Base-by-base conservation (phyloP, 192 early-diverging fungal genomes). In the Entophlyctis helioformis region DNA sequence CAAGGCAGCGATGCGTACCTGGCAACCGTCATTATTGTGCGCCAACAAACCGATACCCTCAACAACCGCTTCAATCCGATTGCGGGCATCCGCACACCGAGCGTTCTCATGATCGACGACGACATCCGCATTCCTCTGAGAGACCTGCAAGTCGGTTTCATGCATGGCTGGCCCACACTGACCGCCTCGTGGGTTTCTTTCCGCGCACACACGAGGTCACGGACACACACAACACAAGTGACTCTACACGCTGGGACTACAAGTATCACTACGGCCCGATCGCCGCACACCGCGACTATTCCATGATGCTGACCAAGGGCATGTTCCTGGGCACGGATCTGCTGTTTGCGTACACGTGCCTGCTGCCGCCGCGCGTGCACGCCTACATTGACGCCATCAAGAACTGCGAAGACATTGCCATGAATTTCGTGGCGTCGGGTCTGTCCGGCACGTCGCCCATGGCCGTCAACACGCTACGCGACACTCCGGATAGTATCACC, bases 21-120 rank as follows among this genome's bases (percentile, higher is more conserved):
- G n/a, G n/a, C 42, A 8, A 6, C 42, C 22, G 18, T 44, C 18
- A 20, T 26, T 4, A 13, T 44, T 20, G 24, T 44, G 5, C 22
- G 10, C 22, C 21, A 20, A 6, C 42, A 6, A 6, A 6, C 21
- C 4, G 27, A 62, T 37, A 51, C 60, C 34, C 56, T 62, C n/a
- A 62, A 62, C 31, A 58, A 58, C 21, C 60, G 60, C 8, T 62
- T 62, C 39, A 58, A 62, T 43, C 60, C 56, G 23, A 32, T 53
- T 5, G 19, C 16, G 4, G 25, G 24, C 0, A 23, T 62, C 12
- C 38, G 23, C 34, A 59, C 60, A 11, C 39, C 38, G 26, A 36
- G 57, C n/a, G 49, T 62, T 0, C 53, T 53, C 36, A 58, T 62
- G 23, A 18, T 46, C 31, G 60, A 62, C 48, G 60, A 62, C 24